These are phyloP conservation scores for Pythium brachiatum DNA, from an alignment of 352 stramenopile species.

Conservation along the genomic window DNA sequence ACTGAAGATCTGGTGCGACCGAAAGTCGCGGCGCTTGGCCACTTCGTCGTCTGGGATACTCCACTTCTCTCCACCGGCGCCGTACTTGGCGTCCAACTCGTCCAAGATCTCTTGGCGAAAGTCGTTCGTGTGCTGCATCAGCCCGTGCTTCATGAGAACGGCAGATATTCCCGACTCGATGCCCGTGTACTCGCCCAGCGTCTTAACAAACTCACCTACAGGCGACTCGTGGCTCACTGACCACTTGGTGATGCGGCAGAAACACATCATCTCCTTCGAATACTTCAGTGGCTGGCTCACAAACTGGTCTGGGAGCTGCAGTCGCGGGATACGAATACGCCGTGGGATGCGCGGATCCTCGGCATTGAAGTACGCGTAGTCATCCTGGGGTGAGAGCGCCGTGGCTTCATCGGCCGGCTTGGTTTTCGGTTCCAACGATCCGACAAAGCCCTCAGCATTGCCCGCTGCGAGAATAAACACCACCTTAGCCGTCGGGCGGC, in stretches of 20 bases:
- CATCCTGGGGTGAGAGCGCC: constrained; percentile 44
- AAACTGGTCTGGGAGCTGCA: constrained; percentile 73
- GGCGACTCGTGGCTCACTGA: constrained; percentile 44
- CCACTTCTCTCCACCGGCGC: constrained; percentile 67
- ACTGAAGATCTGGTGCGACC: constrained; percentile 91
- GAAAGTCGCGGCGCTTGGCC: constrained; percentile 88
- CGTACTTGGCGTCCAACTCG: constrained; percentile 79
- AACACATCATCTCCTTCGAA: constrained; percentile 68
- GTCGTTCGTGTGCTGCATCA: constrained; percentile 74
- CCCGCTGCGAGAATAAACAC: constrained; percentile 64
- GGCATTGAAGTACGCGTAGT: constrained; percentile 72
- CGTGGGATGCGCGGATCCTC: constrained; percentile 62
- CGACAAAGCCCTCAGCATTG: constrained; percentile 61
- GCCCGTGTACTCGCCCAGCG: constrained; percentile 64
- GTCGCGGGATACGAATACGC: constrained; percentile 64
- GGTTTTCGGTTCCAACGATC: constrained; percentile 54
- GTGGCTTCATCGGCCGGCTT: constrained; percentile 33
- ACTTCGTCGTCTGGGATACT: constrained; percentile 79
- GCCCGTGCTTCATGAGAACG: constrained; percentile 89
- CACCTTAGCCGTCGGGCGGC: constrained; percentile 61
- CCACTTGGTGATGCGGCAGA: constrained; percentile 70
- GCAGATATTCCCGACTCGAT: constrained; percentile 91
- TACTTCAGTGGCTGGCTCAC: constrained; percentile 52
- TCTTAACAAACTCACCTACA: constrained; percentile 75
- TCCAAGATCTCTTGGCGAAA: constrained; percentile 64